Evolutionary conservation across 805 yeast genomes (phyloP).

Genomic region (Pichia ethanolica): DNA sequence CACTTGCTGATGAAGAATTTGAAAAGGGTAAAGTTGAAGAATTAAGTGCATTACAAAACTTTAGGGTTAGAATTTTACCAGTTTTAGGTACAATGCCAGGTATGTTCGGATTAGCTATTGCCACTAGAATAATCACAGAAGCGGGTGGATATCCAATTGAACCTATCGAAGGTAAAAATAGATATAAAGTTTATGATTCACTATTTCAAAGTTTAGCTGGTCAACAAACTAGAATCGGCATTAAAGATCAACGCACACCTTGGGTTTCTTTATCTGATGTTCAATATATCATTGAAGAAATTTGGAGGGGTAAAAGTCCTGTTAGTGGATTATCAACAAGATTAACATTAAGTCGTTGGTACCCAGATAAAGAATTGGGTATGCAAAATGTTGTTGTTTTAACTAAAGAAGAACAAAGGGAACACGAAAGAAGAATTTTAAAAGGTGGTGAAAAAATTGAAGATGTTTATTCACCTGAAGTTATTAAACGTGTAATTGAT

Average conservation of each 20-base stretch:
- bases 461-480: constrained; percentile 58
- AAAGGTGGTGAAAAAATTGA: constrained; percentile 55
- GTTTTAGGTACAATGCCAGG: constrained; percentile 97
- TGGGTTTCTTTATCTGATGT: constrained; percentile 58
- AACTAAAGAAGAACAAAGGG: constrained; percentile 80
- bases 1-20: constrained; percentile 75
- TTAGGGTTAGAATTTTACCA: constrained; percentile 90
- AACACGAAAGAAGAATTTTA: constrained; percentile 71
- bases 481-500: constrained; percentile 46
- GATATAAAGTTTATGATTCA: constrained; percentile 79
- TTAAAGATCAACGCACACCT: constrained; percentile 68
- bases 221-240: constrained; percentile 75
- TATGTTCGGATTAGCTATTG: constrained; percentile 85
- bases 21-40: constrained; percentile 81
- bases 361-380: constrained; percentile 52
- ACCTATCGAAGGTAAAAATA: constrained; percentile 83
- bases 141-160: constrained; percentile 88
- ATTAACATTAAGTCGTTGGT: constrained; percentile 81
- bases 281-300: constrained; percentile 81
- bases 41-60: constrained; percentile 77
- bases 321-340: constrained; percentile 76
- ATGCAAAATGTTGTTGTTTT: constrained; percentile 77
- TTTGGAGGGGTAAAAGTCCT: constrained; percentile 88
- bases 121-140: constrained; percentile 71
- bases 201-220: constrained; percentile 78